Percentiles rank a stretch among this genome's conserved stretches.
Evolutionary conservation across 129 eudicot genomes (phyloP).

Genomic region (Sambucus nigra): DNA sequence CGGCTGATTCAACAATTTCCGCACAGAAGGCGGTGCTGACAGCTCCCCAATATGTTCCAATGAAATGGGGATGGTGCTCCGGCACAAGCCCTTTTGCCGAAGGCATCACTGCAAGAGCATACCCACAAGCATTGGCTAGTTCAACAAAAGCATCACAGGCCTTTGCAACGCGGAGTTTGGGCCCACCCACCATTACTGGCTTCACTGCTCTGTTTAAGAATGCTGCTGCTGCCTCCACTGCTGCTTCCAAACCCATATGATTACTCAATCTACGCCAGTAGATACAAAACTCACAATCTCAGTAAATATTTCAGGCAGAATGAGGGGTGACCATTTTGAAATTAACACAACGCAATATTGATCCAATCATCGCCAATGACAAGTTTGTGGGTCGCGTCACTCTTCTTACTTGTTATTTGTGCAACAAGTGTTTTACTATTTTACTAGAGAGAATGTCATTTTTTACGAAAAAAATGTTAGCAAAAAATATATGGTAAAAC

Average conservation of each 20-base stretch:
- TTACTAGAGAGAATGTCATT: too few species aligned
- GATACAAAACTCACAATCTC: neutral
- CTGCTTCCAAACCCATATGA: conserved; percentile 24
- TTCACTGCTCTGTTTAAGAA: conserved; percentile 32
- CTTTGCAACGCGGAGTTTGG: conserved; percentile 18
- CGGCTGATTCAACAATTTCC: conserved; percentile 28
- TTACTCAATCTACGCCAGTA: conserved; percentile 22
- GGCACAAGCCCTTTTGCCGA: conserved; percentile 32
- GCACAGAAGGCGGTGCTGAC: conserved; percentile 30
- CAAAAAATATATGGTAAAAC: too few species aligned
- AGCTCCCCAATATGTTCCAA: conserved; percentile 33
- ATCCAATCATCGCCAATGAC: too few species aligned
- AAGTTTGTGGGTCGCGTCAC: too few species aligned
- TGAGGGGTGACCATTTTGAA: too few species aligned
- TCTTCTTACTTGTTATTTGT: too few species aligned
- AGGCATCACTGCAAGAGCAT: conserved; percentile 25
- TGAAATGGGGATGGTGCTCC: conserved; percentile 27
- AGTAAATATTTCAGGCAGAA: too few species aligned
- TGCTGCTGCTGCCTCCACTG: conserved; percentile 26
- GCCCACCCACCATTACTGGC: conserved; percentile 32
- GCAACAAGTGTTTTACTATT: too few species aligned
- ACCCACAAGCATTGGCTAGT: conserved; percentile 23
- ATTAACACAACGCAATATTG: too few species aligned
- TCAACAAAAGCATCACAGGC: conserved; percentile 17
- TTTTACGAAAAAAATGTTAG: too few species aligned